phyloP scores from a whole-genome alignment of 352 stramenopile species.

The Elongisporangium undulatum region DNA sequence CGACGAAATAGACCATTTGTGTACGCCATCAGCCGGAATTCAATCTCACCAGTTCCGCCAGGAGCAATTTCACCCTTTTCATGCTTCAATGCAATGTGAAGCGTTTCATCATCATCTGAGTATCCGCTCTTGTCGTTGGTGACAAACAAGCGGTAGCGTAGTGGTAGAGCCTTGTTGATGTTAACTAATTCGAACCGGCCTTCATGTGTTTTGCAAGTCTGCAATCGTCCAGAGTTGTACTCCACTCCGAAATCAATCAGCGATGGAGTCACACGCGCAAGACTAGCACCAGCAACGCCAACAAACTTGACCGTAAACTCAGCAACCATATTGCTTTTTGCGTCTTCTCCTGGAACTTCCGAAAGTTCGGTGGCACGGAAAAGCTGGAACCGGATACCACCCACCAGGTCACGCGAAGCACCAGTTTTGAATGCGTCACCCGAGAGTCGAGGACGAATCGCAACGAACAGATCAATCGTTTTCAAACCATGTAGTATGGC shows the following conservation, averaged over 20 bases:
- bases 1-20: slow-evolving; percentile 75
- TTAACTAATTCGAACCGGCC: slow-evolving; percentile 79
- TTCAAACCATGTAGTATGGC: slow-evolving; percentile 66
- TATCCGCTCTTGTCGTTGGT: slow-evolving; percentile 57
- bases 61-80: slow-evolving; percentile 71
- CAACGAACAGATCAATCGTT: slow-evolving; percentile 71
- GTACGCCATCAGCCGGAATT: slow-evolving; percentile 62
- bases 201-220: slow-evolving; percentile 48
- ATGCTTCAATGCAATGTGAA: slow-evolving; percentile 63
- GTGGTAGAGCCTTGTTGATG: slow-evolving; percentile 70
- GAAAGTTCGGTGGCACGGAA: slow-evolving; percentile 21
- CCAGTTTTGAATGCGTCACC: slow-evolving; percentile 80
- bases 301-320: slow-evolving; percentile 90
- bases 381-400: slow-evolving; percentile 84
- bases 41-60: slow-evolving; percentile 44
- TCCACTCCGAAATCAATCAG: slow-evolving; percentile 81
- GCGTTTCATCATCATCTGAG: slow-evolving; percentile 69
- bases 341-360: slow-evolving; percentile 21
- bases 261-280: slow-evolving; percentile 57
- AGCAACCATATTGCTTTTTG: slow-evolving; percentile 69
- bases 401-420: slow-evolving; percentile 71
- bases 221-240: slow-evolving; percentile 35
- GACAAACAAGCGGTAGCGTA: slow-evolving; percentile 74
- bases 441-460: slow-evolving; percentile 74
- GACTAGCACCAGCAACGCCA: slow-evolving; percentile 72